Evolutionary conservation across 805 yeast species (phyloP).

Genomic region (Wickerhamomyces bisporus): DNA sequence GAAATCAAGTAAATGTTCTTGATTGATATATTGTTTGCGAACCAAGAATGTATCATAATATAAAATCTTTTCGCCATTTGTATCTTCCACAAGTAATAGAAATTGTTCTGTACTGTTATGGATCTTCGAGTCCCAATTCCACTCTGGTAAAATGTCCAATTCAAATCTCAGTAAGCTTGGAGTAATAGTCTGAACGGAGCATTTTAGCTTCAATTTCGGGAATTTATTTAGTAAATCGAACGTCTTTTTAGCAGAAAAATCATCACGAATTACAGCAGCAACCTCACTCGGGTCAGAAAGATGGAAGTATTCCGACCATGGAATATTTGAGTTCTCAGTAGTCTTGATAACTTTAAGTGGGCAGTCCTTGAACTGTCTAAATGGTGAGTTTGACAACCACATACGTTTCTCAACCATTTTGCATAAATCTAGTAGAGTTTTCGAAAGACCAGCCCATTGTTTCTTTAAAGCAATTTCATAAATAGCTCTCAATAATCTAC

Average conservation of each 20-base stretch:
- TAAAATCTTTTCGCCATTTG: conserved; percentile 74
- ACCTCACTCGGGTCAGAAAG: conserved; percentile 67
- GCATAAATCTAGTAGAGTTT: conserved; percentile 55
- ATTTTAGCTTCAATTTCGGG: conserved; percentile 59
- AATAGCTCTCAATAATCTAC: conserved; percentile 80
- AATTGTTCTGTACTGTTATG: conserved; percentile 70
- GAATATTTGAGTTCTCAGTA: conserved; percentile 75
- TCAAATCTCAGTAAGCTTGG: conserved; percentile 60
- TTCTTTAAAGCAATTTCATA: conserved; percentile 69
- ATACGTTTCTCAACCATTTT: conserved; percentile 75
- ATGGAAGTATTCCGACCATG: conserved; percentile 74
- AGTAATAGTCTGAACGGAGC: conserved; percentile 73
- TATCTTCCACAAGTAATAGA: conserved; percentile 70
- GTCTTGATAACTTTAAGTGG: conserved; percentile 66
- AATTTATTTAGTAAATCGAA: conserved; percentile 61
- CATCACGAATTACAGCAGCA: conserved; percentile 74
- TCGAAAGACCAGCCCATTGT: conserved; percentile 65
- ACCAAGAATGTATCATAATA: conserved; percentile 51
- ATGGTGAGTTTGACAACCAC: conserved; percentile 84
- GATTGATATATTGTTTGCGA: conserved; percentile 40
- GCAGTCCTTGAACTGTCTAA: conserved; percentile 73
- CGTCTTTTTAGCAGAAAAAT: conserved; percentile 55
- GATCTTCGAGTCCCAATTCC: conserved; percentile 67
- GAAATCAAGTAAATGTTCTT: conserved; percentile 57
- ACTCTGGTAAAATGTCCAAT: conserved; percentile 61